Evolutionary conservation across 345 rosid species (phyloP).

Genomic region (Murraya koenigii): DNA sequence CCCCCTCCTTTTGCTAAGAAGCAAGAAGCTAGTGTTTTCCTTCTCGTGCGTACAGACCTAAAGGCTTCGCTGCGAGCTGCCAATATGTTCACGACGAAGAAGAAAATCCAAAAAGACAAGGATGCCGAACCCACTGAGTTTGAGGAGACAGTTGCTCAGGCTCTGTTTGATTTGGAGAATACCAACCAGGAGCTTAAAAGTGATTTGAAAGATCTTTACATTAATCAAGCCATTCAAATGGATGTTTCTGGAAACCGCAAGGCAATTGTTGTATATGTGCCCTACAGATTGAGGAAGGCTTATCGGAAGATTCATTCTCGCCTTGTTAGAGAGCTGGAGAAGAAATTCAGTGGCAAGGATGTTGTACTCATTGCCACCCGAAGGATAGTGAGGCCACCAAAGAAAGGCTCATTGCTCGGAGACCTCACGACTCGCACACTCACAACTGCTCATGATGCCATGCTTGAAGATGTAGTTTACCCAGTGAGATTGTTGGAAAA

Average conservation of each 20-base stretch:
- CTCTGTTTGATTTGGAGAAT: constrained; percentile 78
- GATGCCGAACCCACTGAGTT: constrained; percentile 83
- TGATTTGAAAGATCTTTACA: constrained; percentile 80
- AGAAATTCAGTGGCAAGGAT: constrained; percentile 95
- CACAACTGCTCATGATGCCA: constrained; percentile 76
- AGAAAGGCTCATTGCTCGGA: constrained; percentile 92
- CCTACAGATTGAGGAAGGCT: constrained; percentile 81
- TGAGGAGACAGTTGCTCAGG: constrained; percentile 89
- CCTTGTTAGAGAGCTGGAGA: constrained; percentile 88
- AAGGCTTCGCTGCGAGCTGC: constrained; percentile 16
- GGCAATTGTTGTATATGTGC: constrained; percentile 79
- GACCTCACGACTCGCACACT: constrained; percentile 82
- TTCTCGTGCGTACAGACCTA: background rate
- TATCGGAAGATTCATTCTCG: constrained; percentile 82
- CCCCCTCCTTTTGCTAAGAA: background rate
- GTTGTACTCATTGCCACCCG: constrained; percentile 70
- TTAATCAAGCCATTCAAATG: constrained; percentile 68
- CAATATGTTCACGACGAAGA: constrained; percentile 73
- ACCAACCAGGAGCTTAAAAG: constrained; percentile 79
- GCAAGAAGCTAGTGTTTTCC: background rate
- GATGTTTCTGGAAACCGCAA: constrained; percentile 72
- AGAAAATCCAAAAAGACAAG: constrained; percentile 84
- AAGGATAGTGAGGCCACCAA: constrained; percentile 81
- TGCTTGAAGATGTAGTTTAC: constrained; percentile 77
- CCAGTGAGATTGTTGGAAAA: constrained; percentile 93